Base-by-base conservation (phyloP, 768 basidiomycete genomes). In the Zangia roseola region DNA sequence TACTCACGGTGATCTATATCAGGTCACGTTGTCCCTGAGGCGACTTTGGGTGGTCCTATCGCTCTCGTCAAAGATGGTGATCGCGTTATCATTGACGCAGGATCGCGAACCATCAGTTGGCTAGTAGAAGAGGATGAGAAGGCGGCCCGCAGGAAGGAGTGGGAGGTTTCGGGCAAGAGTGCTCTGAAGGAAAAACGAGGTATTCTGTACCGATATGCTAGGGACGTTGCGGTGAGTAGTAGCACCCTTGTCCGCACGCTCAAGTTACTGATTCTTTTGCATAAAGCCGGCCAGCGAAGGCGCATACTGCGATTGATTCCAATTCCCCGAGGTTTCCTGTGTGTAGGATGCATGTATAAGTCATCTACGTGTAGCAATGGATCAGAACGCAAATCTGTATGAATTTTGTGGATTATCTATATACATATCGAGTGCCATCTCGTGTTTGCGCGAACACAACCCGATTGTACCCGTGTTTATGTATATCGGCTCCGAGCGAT, bases 41-140 rank as follows among this genome's bases (percentile, higher is more conserved):
- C 91, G 17, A 80, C 79, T 26, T 70, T 88, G 23, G 91, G 91
- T 45, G 91, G 91, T 0, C 91, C 92, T 3, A 94, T 94, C 57
- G 92, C 89, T 24, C 80, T 94, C 17, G 86, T 92, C 43, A 72
- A 83, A 59, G 90, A 94, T 54, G 92, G 91, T 6, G 91, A 94
- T 65, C 72, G 66, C 40, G 84, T 94, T 53, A 59, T 84, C 48
- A 86, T 94, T 51, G 88, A 93, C 63, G 68, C 89, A 2, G 79
- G 74, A 49, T 79, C 65, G 24, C 74, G 82, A 58, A 70, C 74
- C 6, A 88, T 93, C 54, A 73, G 82, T 56, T 92, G 89, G 89
- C 62, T 80, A 21, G 84, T 93, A 5, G 75, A 74, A 46, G 83
- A 88, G 46, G 80, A 74, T 20, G 85, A 88, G 67, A 76, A 88